Conservation (phyloP, 352 stramenopile species). For the Sclerospora graminicola region DNA sequence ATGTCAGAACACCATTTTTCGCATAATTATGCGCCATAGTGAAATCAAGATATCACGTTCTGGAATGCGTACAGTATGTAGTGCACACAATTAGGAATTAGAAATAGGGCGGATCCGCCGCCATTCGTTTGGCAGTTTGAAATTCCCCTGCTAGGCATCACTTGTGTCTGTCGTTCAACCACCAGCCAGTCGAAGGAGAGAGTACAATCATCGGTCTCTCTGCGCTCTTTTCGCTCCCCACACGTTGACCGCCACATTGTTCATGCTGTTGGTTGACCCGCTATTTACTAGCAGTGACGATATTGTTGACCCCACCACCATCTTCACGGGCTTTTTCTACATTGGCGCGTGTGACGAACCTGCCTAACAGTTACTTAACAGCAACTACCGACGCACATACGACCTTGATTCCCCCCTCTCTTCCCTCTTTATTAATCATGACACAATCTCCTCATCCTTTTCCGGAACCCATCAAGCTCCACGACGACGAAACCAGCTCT, state of each 20-base stretch:
- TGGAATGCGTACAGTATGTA: no score
- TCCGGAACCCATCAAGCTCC: constrained; percentile 57
- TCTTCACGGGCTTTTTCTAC: constrained; percentile 88
- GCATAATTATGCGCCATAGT: no score
- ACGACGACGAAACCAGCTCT: constrained; percentile 60
- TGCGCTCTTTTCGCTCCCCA: constrained; percentile 7
- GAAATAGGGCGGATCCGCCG: not conserved
- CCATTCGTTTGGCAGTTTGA: no score
- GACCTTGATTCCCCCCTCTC: not conserved
- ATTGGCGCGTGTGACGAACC: constrained; percentile 85
- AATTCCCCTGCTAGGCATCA: no score
- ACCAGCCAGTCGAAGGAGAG: no score
- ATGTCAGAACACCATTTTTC: no score
- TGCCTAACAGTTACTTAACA: constrained; percentile 56
- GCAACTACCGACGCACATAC: no score
- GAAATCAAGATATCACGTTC: no score
- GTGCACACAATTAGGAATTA: no score
- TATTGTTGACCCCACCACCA: constrained; percentile 82
- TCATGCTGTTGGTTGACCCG: constrained; percentile 72
- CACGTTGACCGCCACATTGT: constrained; percentile 30
- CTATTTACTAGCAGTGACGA: constrained; percentile 68
- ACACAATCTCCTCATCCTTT: constrained; percentile 25
- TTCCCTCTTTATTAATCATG: constrained; percentile 18
- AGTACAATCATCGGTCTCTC: no score
- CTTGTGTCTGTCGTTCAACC: no score